Conservation (phyloP, 202 grass and related monocot genomes). For the Digitaria exilis region DNA sequence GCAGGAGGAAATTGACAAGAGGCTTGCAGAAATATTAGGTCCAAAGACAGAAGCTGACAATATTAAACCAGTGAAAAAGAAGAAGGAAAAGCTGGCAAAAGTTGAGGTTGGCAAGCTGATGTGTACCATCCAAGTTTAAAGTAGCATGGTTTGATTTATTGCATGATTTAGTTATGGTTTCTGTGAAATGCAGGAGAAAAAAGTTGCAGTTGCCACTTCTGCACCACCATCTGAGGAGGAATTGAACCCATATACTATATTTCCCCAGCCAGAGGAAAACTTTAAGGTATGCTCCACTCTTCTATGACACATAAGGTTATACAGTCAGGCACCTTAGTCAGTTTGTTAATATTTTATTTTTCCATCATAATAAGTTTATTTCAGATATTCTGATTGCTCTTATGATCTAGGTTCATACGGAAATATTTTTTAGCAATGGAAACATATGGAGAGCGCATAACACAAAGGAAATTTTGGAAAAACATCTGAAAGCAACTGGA, state of each 20-base stretch:
- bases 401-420: constrained; percentile 74
- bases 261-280: constrained; percentile 85
- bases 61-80: constrained; percentile 84
- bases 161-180: constrained; percentile 16
- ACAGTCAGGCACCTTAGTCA: background rate
- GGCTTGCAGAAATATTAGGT: constrained; percentile 67
- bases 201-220: constrained; percentile 45
- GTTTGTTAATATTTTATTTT: background rate
- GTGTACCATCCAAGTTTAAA: background rate
- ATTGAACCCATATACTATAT: constrained; percentile 86
- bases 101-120: constrained; percentile 60
- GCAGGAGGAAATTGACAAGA: constrained; percentile 84
- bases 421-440: constrained; percentile 88
- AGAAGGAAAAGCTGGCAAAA: constrained; percentile 83
- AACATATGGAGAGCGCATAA: constrained; percentile 89
- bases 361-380: constrained; percentile 14
- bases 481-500: constrained; percentile 85
- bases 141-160: background rate
- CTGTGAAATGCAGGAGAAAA: constrained; percentile 63
- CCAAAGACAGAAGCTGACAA: constrained; percentile 86
- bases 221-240: constrained; percentile 68
- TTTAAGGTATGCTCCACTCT: constrained; percentile 60
- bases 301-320: constrained; percentile 2
- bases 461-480: constrained; percentile 74
- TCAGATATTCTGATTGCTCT: constrained; percentile 16